A percentile compares a stretch with the other conserved stretches of the same genome.
These are phyloP conservation scores for Penicillium digitatum DNA, from an alignment of 2,329 filamentous ascomycete genomes.

Conservation along the genomic window DNA sequence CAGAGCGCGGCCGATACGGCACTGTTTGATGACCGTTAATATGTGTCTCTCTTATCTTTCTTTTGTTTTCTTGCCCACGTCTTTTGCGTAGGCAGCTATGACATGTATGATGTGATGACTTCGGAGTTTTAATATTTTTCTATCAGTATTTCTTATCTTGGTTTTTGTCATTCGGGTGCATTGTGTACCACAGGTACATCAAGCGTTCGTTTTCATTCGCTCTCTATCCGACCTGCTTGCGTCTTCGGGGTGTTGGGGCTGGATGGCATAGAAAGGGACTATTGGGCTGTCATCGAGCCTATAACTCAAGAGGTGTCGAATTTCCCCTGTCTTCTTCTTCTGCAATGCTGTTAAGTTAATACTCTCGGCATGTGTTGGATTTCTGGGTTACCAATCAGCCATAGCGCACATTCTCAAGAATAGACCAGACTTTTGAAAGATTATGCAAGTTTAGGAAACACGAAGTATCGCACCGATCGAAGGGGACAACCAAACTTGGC, in stretches of 20 bases:
- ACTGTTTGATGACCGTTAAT: slow-evolving; percentile 26
- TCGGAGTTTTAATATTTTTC: background rate
- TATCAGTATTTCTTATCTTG: background rate
- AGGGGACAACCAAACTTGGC: background rate
- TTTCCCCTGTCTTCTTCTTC: background rate
- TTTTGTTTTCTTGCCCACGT: background rate
- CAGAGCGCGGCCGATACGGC: slow-evolving; percentile 32
- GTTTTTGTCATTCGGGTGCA: background rate
- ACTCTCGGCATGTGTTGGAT: background rate
- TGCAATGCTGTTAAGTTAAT: background rate
- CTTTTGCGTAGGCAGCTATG: background rate
- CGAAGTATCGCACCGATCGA: background rate
- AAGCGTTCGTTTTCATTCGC: background rate
- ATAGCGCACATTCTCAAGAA: background rate
- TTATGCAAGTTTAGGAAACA: background rate
- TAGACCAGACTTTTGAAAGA: background rate
- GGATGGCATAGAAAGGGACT: background rate
- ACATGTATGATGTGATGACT: slow-evolving; percentile 10
- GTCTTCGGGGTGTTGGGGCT: background rate
- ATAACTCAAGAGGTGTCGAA: background rate
- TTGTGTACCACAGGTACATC: background rate
- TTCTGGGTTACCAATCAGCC: background rate
- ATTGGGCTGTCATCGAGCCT: background rate
- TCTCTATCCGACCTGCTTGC: background rate
- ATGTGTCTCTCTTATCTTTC: background rate